Conservation (phyloP, 169 alveolate species). For the Cryptosporidium parvum region DNA sequence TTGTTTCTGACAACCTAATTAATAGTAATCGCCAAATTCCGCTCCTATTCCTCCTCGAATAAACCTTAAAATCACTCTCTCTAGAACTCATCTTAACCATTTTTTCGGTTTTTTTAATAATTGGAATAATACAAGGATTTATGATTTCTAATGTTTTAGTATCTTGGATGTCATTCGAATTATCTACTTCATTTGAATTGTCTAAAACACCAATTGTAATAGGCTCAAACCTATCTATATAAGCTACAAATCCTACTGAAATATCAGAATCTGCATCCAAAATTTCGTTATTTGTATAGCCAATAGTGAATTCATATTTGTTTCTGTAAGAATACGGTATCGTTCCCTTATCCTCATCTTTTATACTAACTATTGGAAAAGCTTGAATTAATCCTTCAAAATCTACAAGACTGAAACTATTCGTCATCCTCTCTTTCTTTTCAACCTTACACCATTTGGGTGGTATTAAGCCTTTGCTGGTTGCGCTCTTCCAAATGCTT, state of each 20-base stretch:
- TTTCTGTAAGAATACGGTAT: constrained; percentile 75
- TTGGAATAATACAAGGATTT: constrained; percentile 32
- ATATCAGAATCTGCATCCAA: constrained; percentile 56
- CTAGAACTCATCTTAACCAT: constrained; percentile 24
- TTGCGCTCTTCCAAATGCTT: constrained; percentile 16
- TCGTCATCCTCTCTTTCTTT: background rate
- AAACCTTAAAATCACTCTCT: constrained; percentile 33
- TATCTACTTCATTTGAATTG: constrained; percentile 33
- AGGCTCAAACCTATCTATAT: constrained; percentile 69
- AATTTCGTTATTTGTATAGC: constrained; percentile 41
- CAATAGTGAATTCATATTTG: constrained; percentile 80
- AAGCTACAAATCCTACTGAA: constrained; percentile 59
- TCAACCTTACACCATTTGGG: constrained; percentile 47
- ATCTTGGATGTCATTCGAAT: constrained; percentile 1
- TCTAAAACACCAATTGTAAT: constrained; percentile 44
- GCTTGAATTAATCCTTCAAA: constrained; percentile 4
- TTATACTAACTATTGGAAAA: constrained; percentile 7
- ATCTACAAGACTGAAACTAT: background rate
- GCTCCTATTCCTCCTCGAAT: constrained; percentile 44
- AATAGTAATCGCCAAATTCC: constrained; percentile 77
- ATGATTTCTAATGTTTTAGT: constrained; percentile 19
- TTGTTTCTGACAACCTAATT: constrained; percentile 66
- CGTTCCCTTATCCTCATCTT: background rate
- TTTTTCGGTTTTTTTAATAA: constrained; percentile 17
- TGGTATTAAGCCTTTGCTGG: constrained; percentile 14